Percentiles rank a stretch among this genome's conserved stretches.
phyloP scores from a whole-genome alignment of 2,329 filamentous ascomycete species.

The Myotisia sp. region DNA sequence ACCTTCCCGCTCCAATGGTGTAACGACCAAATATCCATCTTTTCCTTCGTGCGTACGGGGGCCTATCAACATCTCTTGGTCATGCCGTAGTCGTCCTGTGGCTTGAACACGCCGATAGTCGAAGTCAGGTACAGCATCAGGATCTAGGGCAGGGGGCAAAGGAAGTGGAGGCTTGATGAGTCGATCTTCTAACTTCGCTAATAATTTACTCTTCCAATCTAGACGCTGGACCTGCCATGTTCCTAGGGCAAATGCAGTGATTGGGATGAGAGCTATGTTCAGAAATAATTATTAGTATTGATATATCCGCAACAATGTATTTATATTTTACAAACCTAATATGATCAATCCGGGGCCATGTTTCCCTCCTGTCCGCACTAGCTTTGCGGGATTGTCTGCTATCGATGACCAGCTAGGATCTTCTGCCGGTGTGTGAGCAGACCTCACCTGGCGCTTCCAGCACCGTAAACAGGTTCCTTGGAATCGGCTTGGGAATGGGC shows the following conservation, averaged over 20 bases:
- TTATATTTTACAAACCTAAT: conserved; percentile 40
- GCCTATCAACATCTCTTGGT: conserved; percentile 91
- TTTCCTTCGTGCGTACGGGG: conserved; percentile 78
- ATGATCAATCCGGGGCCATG: conserved; percentile 73
- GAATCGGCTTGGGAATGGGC: conserved; percentile 5
- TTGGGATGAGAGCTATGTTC: conserved; percentile 57
- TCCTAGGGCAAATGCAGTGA: conserved; percentile 79
- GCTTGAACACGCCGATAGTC: conserved; percentile 78
- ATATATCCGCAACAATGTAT: not conserved
- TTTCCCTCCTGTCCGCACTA: conserved; percentile 59
- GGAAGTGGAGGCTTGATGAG: conserved; percentile 74
- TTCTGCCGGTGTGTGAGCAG: conserved; percentile 43
- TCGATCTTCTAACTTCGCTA: conserved; percentile 84
- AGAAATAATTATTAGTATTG: not conserved
- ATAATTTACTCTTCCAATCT: conserved; percentile 82
- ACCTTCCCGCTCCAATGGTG: conserved; percentile 60
- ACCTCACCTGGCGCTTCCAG: conserved; percentile 25
- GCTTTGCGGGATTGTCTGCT: conserved; percentile 67
- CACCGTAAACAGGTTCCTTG: conserved; percentile 25
- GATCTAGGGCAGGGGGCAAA: conserved; percentile 69
- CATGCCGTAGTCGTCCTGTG: conserved; percentile 61
- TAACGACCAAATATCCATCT: conserved; percentile 82
- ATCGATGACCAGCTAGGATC: conserved; percentile 70
- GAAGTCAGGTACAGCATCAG: conserved; percentile 69
- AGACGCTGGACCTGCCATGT: conserved; percentile 93